Evolutionary conservation across 2,329 filamentous ascomycete genomes (phyloP).

Genomic region (Hypoxylon sp.): DNA sequence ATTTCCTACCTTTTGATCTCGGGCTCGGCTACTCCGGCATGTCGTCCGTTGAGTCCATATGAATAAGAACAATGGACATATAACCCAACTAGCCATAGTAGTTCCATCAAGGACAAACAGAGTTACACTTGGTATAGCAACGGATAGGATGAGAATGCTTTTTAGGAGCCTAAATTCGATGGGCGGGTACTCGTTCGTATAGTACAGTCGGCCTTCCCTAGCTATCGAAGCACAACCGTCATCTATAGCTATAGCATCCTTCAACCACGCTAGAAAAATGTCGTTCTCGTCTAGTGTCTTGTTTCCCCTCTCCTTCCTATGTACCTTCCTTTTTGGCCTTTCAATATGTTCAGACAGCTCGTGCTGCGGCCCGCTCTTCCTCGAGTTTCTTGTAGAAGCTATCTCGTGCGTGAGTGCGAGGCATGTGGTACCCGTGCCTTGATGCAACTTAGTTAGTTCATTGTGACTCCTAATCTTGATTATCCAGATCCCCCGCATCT

Average conservation of each 20-base stretch:
- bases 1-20: neutral
- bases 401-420: constrained; percentile 72
- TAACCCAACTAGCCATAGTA: neutral
- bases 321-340: constrained; percentile 6
- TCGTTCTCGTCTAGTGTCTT: constrained; percentile 42
- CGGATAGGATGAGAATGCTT: constrained; percentile 31
- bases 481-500: neutral
- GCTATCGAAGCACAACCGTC: constrained; percentile 40
- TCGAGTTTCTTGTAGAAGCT: constrained; percentile 72
- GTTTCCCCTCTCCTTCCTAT: constrained; percentile 13
- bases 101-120: neutral
- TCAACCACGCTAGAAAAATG: constrained; percentile 25
- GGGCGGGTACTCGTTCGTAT: constrained; percentile 44
- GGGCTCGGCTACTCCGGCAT: neutral
- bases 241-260: constrained; percentile 42
- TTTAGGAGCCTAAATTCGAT: constrained; percentile 43
- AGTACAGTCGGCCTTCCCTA: constrained; percentile 47
- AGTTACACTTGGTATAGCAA: neutral
- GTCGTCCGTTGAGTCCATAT: neutral
- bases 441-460: constrained; percentile 43
- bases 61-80: neutral
- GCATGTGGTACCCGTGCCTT: constrained; percentile 75
- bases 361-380: constrained; percentile 67
- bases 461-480: constrained; percentile 8
- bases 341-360: constrained; percentile 38